Evolutionary conservation across 2,329 filamentous ascomycete genomes (phyloP).

Genomic region (Stagonosporopsis cucurbitacearum): DNA sequence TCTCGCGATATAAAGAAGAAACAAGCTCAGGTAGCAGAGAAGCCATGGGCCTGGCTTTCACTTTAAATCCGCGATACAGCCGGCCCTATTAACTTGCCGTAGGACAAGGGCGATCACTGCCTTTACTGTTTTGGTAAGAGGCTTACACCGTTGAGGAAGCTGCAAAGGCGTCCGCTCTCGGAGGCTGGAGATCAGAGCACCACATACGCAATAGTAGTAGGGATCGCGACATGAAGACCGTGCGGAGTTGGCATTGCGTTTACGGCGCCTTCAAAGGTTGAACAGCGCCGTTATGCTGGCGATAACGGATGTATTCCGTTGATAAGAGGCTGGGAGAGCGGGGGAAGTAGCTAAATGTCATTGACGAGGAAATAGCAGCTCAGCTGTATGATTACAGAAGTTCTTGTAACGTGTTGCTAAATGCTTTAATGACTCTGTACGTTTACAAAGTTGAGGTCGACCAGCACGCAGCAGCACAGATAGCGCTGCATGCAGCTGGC

Average conservation of each 20-base stretch:
- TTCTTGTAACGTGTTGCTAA: background rate
- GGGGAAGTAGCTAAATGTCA: background rate
- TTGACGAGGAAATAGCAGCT: background rate
- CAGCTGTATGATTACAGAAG: background rate
- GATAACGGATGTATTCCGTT: conserved; percentile 1
- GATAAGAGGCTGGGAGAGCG: conserved; percentile 17
- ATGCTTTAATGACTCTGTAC: background rate
- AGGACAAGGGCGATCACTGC: conserved; percentile 12
- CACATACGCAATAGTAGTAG: conserved; percentile 14
- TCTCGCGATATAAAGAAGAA: conserved; percentile 17
- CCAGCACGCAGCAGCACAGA: background rate
- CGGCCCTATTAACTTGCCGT: conserved; percentile 6
- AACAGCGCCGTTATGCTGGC: background rate
- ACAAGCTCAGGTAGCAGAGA: conserved; percentile 14
- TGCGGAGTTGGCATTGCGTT: background rate
- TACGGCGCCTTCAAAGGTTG: background rate
- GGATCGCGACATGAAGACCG: conserved; percentile 9
- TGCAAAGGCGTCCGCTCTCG: conserved; percentile 12
- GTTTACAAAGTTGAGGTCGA: background rate
- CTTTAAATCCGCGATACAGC: conserved; percentile 14
- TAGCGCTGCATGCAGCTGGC: background rate
- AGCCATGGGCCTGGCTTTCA: conserved; percentile 11
- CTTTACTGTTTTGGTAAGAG: conserved; percentile 8
- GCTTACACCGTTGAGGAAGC: conserved; percentile 18
- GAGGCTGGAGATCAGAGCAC: conserved; percentile 3